Evolutionary conservation across 139 green algal species (phyloP).

Genomic region (Tetratostichococcus sp.): DNA sequence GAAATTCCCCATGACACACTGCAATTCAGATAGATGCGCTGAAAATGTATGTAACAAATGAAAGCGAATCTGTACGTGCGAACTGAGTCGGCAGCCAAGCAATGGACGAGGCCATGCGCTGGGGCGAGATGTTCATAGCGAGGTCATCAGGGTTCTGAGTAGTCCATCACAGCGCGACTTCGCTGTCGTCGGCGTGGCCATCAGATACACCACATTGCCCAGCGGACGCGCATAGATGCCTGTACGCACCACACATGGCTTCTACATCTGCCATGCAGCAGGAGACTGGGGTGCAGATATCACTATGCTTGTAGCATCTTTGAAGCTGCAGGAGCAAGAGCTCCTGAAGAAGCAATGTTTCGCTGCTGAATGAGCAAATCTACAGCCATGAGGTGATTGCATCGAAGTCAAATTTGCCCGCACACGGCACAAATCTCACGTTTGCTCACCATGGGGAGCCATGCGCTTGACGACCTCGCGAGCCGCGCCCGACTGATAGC

Average conservation of each 20-base stretch:
- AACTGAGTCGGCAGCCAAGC: too few species aligned
- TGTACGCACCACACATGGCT: background rate
- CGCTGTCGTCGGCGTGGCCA: slow-evolving; percentile 74
- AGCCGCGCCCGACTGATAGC: slow-evolving; percentile 48
- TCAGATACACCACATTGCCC: slow-evolving; percentile 89
- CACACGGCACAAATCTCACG: too few species aligned
- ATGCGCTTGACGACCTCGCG: slow-evolving; percentile 42
- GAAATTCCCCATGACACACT: too few species aligned
- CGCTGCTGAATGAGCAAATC: background rate
- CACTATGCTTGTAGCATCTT: too few species aligned
- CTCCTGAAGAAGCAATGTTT: background rate
- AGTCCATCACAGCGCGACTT: slow-evolving; percentile 41
- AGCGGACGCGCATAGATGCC: slow-evolving; percentile 82
- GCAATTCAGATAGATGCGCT: too few species aligned
- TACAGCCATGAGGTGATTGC: background rate
- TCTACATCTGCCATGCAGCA: slow-evolving; percentile 11
- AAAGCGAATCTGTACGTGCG: too few species aligned
- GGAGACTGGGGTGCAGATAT: background rate
- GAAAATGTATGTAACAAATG: too few species aligned
- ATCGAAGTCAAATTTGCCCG: background rate
- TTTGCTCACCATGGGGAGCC: slow-evolving; percentile 6
- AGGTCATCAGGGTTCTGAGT: slow-evolving; percentile 30
- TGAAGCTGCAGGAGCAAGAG: background rate
- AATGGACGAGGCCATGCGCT: too few species aligned
- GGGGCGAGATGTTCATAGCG: too few species aligned